These are phyloP conservation scores for Talaromyces proteolyticus DNA, from an alignment of 495 filamentous ascomycete species.

Conservation along the genomic window DNA sequence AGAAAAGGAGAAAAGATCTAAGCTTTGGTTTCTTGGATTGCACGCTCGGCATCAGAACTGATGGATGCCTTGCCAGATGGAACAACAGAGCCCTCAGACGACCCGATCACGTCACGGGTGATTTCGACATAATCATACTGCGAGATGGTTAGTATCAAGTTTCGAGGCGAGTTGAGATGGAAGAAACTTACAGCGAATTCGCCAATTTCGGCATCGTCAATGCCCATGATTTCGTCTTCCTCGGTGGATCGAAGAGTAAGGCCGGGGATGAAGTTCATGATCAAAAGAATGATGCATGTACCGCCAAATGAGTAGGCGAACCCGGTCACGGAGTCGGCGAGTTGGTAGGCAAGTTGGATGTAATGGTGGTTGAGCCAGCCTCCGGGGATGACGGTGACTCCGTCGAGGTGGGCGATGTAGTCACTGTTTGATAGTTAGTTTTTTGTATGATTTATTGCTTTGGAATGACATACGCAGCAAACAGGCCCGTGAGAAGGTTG, in stretches of 20 bases:
- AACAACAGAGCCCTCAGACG: conserved; percentile 31
- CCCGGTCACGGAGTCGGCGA: conserved; percentile 80
- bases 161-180: background rate
- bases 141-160: too few relatives aligned
- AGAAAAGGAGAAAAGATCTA: too few relatives aligned
- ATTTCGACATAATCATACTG: conserved; percentile 95
- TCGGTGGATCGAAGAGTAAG: conserved; percentile 74
- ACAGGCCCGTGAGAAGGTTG: conserved; percentile 85
- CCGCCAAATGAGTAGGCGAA: conserved; percentile 82
- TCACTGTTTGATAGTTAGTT: conserved; percentile 40
- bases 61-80: background rate
- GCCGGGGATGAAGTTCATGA: conserved; percentile 83
- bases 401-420: conserved; percentile 88
- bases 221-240: conserved; percentile 84
- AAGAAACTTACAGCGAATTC: conserved; percentile 71
- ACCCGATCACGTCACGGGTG: conserved; percentile 72
- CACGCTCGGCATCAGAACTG: background rate
- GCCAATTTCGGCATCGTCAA: conserved; percentile 93
- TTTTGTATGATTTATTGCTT: background rate
- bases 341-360: conserved; percentile 81
- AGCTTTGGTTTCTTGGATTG: conserved; percentile 6
- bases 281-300: conserved; percentile 78
- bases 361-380: conserved; percentile 92
- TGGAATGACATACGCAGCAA: conserved; percentile 64
- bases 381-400: conserved; percentile 61